Base-by-base conservation (phyloP, 805 yeast genomes). In the Spathaspora sp. region DNA sequence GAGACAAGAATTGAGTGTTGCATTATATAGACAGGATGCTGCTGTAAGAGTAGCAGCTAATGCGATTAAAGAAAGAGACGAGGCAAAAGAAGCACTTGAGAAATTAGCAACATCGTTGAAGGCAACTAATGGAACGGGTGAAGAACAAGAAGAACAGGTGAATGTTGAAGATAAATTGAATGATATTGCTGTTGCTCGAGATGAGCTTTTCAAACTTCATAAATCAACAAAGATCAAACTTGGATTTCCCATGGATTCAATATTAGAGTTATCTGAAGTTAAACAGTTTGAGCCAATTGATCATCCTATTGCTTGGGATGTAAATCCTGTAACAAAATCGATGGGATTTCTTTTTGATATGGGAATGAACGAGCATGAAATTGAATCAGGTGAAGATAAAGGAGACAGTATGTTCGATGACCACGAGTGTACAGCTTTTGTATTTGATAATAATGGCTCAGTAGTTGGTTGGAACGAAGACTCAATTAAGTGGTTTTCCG, bases 1-100 rank as follows among this genome's bases (percentile, higher is more conserved):
- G 1, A 79, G 86, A 52, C 82, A 87, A 57, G 93, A 90, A 60
- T 71, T 92, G 47, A 85, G 94, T 29, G 71, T 86, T 1, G 85
- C 96, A 0, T 69, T 91, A 42, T 92, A 90, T 60, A 86, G 85
- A 61, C 88, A 88, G 56, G 98, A 92, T 64, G 97, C 97, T 0
- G 96, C 97, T 2, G 83, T 87, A 2, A 73, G 92, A 51, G 97
- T 92, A 1, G 96, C 93, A 0, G 84, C 96, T 0, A 76, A 78
- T 32, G 82, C 89, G 1, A 72, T 86, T n/a, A 76, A 77, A 50
- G 97, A 92, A 59, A 72, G 91, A 42, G 96, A 89, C 55, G 88
- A 83, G 45, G 86, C 92, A 1, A 77, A 78, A 54, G 63, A 62
- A n/a, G 90, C 91, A 1, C 70, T 91, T 50, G 79, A 81, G 47